phyloP scores from a whole-genome alignment of 2,329 filamentous ascomycete genomes.

The Phyllosticta citribraziliensis region DNA sequence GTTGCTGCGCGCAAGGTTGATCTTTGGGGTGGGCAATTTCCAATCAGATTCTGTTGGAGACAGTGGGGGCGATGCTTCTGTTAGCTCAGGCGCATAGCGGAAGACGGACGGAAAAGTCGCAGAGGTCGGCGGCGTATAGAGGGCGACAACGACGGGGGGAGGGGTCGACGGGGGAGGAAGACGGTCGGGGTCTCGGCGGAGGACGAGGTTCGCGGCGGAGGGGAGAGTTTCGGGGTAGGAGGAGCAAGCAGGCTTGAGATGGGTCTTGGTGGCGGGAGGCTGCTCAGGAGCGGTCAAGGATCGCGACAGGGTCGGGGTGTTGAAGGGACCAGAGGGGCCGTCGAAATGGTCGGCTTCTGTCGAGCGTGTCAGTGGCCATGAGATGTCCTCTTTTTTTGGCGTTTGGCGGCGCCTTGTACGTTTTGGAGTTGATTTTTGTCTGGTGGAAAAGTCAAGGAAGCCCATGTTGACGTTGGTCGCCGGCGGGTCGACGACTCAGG shows the following conservation, averaged over 20 bases:
- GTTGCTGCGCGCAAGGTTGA: slow-evolving; percentile 4
- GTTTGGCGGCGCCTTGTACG: neutral
- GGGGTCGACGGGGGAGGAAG: neutral
- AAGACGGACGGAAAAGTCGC: neutral
- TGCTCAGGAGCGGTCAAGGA: neutral
- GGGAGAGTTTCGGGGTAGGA: neutral
- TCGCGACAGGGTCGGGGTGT: neutral
- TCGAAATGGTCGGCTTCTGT: neutral
- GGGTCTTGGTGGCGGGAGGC: too few species aligned
- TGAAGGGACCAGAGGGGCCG: neutral
- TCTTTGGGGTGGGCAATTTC: neutral
- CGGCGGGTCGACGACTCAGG: neutral
- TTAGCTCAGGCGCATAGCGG: slow-evolving; percentile 1
- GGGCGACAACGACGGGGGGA: neutral
- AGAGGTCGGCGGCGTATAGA: slow-evolving; percentile 3
- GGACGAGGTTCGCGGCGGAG: neutral
- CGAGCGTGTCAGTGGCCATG: slow-evolving; percentile 4
- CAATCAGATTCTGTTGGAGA: neutral
- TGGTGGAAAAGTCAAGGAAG: neutral
- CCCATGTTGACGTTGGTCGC: neutral
- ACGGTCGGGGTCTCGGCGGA: neutral
- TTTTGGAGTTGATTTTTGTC: neutral
- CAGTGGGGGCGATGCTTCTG: neutral
- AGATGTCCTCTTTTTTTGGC: neutral
- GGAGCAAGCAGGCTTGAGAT: neutral